These are phyloP conservation scores for Pythium monospermum DNA, from an alignment of 352 stramenopile genomes.

Conservation along the genomic window DNA sequence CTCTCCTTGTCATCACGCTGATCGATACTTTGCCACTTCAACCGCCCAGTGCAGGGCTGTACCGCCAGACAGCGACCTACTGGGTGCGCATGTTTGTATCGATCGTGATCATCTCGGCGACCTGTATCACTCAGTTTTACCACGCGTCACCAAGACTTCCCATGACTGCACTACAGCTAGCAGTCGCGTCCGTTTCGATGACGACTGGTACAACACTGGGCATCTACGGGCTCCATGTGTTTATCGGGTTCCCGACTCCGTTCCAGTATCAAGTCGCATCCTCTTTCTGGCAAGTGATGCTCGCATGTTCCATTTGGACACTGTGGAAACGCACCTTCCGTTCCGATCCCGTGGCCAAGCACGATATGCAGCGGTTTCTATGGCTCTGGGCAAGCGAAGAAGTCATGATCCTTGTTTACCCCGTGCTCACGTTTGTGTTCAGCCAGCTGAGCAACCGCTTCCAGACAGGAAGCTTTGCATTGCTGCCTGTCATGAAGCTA, in stretches of 20 bases:
- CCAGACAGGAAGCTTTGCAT: slow-evolving; percentile 12
- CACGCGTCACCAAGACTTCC: slow-evolving; percentile 1
- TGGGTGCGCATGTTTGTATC: slow-evolving; percentile 6
- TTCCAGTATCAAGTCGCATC: slow-evolving; percentile 22
- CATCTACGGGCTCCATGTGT: not conserved
- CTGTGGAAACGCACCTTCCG: slow-evolving; percentile 1
- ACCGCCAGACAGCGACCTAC: slow-evolving; percentile 1
- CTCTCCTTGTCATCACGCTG: not conserved
- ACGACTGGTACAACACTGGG: not conserved
- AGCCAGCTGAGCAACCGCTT: not conserved
- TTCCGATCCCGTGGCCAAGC: not conserved
- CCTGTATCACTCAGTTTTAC: slow-evolving; percentile 4
- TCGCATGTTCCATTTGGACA: not conserved
- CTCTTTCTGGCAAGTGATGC: slow-evolving; percentile 21
- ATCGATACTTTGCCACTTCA: slow-evolving; percentile 7
- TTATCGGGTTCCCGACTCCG: slow-evolving; percentile 12
- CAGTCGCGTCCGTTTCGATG: not conserved
- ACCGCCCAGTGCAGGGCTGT: not conserved
- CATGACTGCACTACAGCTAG: not conserved
- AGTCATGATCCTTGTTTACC: slow-evolving; percentile 11
- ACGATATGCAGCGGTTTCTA: slow-evolving; percentile 1
- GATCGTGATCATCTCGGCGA: not conserved
- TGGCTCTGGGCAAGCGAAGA: too few species aligned
- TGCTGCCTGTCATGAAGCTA: slow-evolving; percentile 40
- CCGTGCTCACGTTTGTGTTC: slow-evolving; percentile 19